Conservation (phyloP, 148 eudicot species). For the Rhododendron henanense region DNA sequence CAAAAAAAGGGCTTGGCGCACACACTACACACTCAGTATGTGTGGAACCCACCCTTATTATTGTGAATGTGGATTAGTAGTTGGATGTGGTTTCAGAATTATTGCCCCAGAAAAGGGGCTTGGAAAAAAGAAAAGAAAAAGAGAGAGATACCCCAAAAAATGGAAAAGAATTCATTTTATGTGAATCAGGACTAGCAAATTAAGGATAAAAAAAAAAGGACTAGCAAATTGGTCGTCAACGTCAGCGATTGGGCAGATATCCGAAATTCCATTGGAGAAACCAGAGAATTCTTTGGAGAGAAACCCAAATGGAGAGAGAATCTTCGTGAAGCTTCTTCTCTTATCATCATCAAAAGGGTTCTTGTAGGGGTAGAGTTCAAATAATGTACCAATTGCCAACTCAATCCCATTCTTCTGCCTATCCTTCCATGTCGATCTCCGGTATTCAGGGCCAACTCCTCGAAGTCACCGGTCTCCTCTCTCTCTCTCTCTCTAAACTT, state of each 20-base stretch:
- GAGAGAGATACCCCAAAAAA: too few species aligned
- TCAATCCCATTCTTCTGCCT: too few species aligned
- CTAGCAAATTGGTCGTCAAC: neutral
- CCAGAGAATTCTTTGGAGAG: neutral
- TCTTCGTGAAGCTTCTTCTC: neutral
- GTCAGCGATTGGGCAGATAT: neutral
- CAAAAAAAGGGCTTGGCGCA: too few species aligned
- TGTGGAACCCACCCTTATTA: too few species aligned
- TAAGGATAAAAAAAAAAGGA: too few species aligned
- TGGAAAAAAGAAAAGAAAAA: too few species aligned
- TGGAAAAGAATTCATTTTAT: too few species aligned
- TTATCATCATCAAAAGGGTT: neutral
- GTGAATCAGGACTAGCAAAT: neutral
- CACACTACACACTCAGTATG: too few species aligned
- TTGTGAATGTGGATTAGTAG: too few species aligned
- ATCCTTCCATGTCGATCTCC: constrained; percentile 5
- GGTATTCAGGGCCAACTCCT: constrained; percentile 10
- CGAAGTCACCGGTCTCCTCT: neutral
- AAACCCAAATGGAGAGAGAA: neutral
- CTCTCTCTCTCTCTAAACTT: neutral
- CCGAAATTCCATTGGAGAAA: neutral
- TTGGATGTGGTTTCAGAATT: too few species aligned
- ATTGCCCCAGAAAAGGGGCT: too few species aligned
- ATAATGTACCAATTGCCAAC: neutral
- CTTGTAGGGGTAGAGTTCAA: neutral